Evolutionary conservation across 2,329 filamentous ascomycete genomes (phyloP).

Genomic region (Capronia epimyces): DNA sequence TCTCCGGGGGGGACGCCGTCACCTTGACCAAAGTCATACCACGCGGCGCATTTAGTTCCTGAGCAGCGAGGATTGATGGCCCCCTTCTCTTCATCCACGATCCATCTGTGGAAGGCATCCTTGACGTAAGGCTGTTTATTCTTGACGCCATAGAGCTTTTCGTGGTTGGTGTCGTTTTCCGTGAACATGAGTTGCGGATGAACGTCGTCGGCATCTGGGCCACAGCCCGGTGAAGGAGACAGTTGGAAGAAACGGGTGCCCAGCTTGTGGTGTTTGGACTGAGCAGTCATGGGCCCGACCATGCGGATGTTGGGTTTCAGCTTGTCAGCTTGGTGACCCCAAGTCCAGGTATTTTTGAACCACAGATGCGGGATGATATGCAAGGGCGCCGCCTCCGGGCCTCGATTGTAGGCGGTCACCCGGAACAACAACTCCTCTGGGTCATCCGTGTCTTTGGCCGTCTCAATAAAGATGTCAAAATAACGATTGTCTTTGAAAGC

Average conservation of each 20-base stretch:
- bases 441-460: conserved; percentile 87
- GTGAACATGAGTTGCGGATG: conserved; percentile 83
- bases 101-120: conserved; percentile 85
- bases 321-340: conserved; percentile 71
- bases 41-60: conserved; percentile 85
- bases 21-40: conserved; percentile 86
- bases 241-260: conserved; percentile 79
- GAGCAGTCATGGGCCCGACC: conserved; percentile 60
- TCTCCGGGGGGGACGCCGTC: conserved; percentile 83
- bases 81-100: conserved; percentile 73
- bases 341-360: conserved; percentile 97
- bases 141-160: conserved; percentile 67
- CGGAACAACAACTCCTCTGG: conserved; percentile 89
- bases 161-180: conserved; percentile 88
- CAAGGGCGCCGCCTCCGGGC: conserved; percentile 79
- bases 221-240: conserved; percentile 83
- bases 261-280: conserved; percentile 72
- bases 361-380: conserved; percentile 93
- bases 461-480: conserved; percentile 97
- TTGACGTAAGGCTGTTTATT: conserved; percentile 86
- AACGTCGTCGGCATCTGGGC: conserved; percentile 72
- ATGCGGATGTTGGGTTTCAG: conserved; percentile 75
- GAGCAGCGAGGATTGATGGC: conserved; percentile 73
- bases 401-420: conserved; percentile 92
- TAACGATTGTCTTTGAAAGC: conserved; percentile 84